These are phyloP conservation scores for Alternaria burnsii DNA, from an alignment of 2,329 filamentous ascomycete genomes.

Conservation along the genomic window DNA sequence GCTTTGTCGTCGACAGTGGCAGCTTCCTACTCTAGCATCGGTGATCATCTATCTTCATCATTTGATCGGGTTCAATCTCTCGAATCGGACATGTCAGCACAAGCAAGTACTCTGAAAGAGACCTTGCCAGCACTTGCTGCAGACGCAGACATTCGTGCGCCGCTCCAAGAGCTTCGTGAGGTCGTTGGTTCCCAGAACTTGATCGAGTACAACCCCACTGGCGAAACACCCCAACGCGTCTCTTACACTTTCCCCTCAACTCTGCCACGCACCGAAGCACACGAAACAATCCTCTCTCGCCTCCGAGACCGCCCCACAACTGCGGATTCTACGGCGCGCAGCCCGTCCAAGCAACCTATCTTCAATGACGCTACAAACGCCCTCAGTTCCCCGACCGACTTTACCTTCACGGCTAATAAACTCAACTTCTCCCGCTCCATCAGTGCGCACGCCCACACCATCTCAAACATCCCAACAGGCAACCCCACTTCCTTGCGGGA, in stretches of 20 bases:
- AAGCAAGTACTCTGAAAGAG: constrained; percentile 66
- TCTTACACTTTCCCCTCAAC: constrained; percentile 81
- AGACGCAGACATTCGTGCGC: constrained; percentile 68
- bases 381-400: constrained; percentile 39
- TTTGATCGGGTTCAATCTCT: constrained; percentile 73
- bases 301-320: constrained; percentile 48
- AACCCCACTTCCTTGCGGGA: constrained; percentile 52
- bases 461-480: constrained; percentile 34
- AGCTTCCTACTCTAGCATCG: constrained; percentile 75
- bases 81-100: constrained; percentile 71
- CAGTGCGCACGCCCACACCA: constrained; percentile 33
- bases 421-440: constrained; percentile 38
- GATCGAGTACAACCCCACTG: constrained; percentile 84
- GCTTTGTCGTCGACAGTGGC: constrained; percentile 73
- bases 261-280: constrained; percentile 77
- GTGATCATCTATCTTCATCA: constrained; percentile 73
- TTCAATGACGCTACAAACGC: constrained; percentile 61
- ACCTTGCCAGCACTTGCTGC: constrained; percentile 68
- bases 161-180: constrained; percentile 74
- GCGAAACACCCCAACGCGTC: constrained; percentile 82
- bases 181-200: constrained; percentile 72
- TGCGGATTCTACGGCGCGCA: constrained; percentile 40
- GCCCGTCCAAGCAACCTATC: constrained; percentile 61
- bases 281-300: constrained; percentile 65
- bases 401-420: constrained; percentile 32